phyloP scores from a whole-genome alignment of 2,329 filamentous ascomycete species.

The Leptosphaerulina australis region DNA sequence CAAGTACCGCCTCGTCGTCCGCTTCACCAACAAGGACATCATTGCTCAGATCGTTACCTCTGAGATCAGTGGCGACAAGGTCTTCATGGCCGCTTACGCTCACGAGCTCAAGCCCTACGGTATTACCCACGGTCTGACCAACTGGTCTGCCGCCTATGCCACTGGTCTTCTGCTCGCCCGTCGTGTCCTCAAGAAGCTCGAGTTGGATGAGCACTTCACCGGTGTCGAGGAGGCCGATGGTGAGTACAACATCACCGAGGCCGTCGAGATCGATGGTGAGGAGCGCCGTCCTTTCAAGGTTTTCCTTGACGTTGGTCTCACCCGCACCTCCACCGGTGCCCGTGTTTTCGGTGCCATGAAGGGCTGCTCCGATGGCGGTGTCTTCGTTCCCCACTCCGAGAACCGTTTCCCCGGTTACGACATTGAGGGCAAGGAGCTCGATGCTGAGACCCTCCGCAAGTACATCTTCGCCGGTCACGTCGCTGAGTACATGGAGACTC shows the following conservation, averaged over 20 bases:
- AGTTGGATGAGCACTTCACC: constrained; percentile 87
- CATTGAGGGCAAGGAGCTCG: constrained; percentile 96
- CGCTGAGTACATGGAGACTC: constrained; percentile 99
- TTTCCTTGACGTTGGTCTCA: constrained; percentile 96
- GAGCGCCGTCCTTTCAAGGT: constrained; percentile 97
- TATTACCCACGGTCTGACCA: constrained; percentile 97
- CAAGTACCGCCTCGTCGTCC: constrained; percentile 99
- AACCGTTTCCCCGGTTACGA: constrained; percentile 99
- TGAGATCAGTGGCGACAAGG: constrained; percentile 97
- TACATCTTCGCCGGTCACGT: constrained; percentile 99
- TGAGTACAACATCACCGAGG: constrained; percentile 96
- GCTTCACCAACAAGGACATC: constrained; percentile 99
- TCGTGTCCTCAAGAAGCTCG: constrained; percentile 96
- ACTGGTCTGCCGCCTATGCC: constrained; percentile 98
- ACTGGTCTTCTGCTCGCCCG: constrained; percentile 96
- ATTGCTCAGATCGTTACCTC: constrained; percentile 96
- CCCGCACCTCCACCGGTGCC: constrained; percentile 96
- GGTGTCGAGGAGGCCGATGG: constrained; percentile 97
- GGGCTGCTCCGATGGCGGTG: constrained; percentile 97
- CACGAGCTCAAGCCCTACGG: constrained; percentile 99
- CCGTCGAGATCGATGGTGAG: constrained; percentile 87
- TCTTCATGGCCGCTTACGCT: constrained; percentile 69
- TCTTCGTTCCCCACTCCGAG: constrained; percentile 97
- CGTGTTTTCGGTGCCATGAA: constrained; percentile 99
- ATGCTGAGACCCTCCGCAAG: constrained; percentile 94